Evolutionary conservation across 1,284 basidiomycete species (phyloP), one percentile per base, ranked within the genome.

Genomic region (Athelia sp.): DNA sequence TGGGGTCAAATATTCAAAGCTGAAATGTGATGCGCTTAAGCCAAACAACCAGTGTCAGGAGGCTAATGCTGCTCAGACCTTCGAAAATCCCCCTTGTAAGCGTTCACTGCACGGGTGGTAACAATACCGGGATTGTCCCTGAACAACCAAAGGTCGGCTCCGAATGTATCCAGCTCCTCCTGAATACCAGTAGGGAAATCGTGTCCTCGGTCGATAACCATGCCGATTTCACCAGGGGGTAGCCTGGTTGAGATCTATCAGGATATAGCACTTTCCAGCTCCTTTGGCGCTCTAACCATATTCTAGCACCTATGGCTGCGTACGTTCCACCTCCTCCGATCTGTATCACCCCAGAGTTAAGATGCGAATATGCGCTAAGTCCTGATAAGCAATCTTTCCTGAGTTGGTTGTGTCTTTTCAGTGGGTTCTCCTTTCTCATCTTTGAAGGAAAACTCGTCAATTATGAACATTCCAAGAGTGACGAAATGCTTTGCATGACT

Each of bases 281-380:
- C 13, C 13, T 13, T 29, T 13, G 13, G 26, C 26, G 13, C 21
- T 38, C 63, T 53, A 47, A 88, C 90, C 91, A 91, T 62, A 94
- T 80, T 32, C 92, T 77, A 19, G 89, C 84, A 3, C 91, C 92
- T 38, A 94, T 74, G 38, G 74, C 70, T 50, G 87, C 84, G 63
- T 88, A 90, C 0, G 84, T 89, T 1, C 94, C 94, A 4, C 91
- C 94, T 1, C 94, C 94, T 26, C 94, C 94, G 52, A 97, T 92
- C 88, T 94, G 58, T 44, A 21, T 44, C 19, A 53, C 51, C 31
- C 29, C 47, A 23, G 43, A 48, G 47, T 50, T 40, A 56, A 52
- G 50, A 51, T 23, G 34, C 46, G 47, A 40, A 43, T 24, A 26
- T 45, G 32, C n/a, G 31, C 31, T 52, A 43, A 19, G 19, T 42